These are phyloP conservation scores for Globisporangium cylindrosporum DNA, from an alignment of 352 stramenopile species.

Conservation along the genomic window DNA sequence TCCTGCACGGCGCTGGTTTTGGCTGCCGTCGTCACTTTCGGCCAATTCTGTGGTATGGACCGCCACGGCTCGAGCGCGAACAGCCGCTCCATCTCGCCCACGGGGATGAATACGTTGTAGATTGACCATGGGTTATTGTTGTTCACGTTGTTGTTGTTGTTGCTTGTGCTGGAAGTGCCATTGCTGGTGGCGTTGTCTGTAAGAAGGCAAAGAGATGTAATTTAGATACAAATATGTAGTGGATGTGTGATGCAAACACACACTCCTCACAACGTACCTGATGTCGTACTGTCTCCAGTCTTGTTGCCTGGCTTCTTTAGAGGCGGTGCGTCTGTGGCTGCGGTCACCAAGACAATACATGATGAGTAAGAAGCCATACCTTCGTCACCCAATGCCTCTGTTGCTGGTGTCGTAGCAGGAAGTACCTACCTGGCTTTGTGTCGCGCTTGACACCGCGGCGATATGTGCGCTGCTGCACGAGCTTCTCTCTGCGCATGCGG, in stretches of 20 bases:
- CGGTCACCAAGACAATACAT: background rate
- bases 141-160: background rate
- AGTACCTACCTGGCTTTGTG: slow-evolving; percentile 10
- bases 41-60: slow-evolving; percentile 18
- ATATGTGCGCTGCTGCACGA: slow-evolving; percentile 24
- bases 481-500: slow-evolving; percentile 31
- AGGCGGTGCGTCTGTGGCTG: slow-evolving; percentile 11
- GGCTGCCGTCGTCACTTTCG: slow-evolving; percentile 21
- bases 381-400: background rate
- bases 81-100: slow-evolving; percentile 20
- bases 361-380: background rate
- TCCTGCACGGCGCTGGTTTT: slow-evolving; percentile 19
- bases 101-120: slow-evolving; percentile 24
- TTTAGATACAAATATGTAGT: background rate
- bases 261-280: background rate
- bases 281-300: slow-evolving; percentile 7
- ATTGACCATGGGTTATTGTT: slow-evolving; percentile 8
- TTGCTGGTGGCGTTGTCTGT: slow-evolving; percentile 4
- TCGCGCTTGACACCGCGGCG: slow-evolving; percentile 26
- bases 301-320: slow-evolving; percentile 14
- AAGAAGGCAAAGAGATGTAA: background rate
- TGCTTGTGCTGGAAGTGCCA: background rate
- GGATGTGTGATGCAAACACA: background rate
- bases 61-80: slow-evolving; percentile 16
- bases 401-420: background rate